A percentile compares a stretch with the other conserved stretches of the same genome.
phyloP scores from a whole-genome alignment of 1,284 basidiomycete species.

The Ganoderma resinaceum region DNA sequence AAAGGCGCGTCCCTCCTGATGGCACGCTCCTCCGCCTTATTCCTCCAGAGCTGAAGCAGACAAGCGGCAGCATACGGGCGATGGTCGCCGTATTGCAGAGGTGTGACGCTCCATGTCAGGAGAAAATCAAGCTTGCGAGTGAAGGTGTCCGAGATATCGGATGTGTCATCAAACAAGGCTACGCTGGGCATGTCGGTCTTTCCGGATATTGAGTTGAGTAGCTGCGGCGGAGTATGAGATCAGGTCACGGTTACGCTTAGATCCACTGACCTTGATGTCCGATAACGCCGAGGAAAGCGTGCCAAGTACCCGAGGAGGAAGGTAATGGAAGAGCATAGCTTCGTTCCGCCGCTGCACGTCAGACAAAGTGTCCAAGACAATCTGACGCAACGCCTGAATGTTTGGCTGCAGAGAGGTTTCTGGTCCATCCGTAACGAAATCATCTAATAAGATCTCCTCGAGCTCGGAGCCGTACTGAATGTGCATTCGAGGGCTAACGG shows the following conservation, averaged over 20 bases:
- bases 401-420: conserved; percentile 48
- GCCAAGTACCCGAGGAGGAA: conserved; percentile 65
- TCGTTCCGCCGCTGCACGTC: conserved; percentile 77
- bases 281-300: conserved; percentile 39
- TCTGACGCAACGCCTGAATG: conserved; percentile 50
- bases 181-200: conserved; percentile 71
- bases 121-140: conserved; percentile 81
- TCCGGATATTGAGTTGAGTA: conserved; percentile 82
- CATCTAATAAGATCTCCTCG: conserved; percentile 51
- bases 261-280: conserved; percentile 65
- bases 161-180: conserved; percentile 63
- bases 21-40: conserved; percentile 65
- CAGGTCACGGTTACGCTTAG: not conserved
- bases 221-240: conserved; percentile 47
- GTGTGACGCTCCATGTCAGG: conserved; percentile 88
- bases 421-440: conserved; percentile 41
- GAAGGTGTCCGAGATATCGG: conserved; percentile 55
- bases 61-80: conserved; percentile 84
- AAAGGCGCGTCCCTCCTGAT: conserved; percentile 61
- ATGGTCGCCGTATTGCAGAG: conserved; percentile 86
- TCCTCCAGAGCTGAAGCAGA: conserved; percentile 76
- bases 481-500: conserved; percentile 79
- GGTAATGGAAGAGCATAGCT: conserved; percentile 76
- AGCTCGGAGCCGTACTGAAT: conserved; percentile 55
- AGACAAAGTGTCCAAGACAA: conserved; percentile 55